Evolutionary conservation across 2,329 filamentous ascomycete species (phyloP).

Genomic region (Metarhizium anisopliae): DNA sequence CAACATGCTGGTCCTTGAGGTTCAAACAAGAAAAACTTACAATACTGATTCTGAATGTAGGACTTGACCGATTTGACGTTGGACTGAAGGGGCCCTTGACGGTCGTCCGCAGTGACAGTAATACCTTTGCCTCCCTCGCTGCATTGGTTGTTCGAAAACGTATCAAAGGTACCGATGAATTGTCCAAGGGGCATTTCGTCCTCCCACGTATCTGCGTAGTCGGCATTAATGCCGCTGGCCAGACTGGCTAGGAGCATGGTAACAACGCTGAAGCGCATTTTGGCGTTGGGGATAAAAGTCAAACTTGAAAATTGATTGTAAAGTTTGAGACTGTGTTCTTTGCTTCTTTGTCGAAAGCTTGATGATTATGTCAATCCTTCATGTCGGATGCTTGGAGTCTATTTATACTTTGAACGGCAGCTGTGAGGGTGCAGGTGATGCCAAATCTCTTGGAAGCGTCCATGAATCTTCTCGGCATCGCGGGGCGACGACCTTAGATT

Average conservation of each 20-base stretch:
- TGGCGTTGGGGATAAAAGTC: neutral
- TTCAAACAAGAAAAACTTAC: too few species aligned
- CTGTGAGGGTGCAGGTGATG: too few species aligned
- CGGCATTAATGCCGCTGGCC: neutral
- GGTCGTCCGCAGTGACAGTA: neutral
- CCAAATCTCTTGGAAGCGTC: too few species aligned
- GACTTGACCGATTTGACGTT: neutral
- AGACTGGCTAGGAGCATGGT: neutral
- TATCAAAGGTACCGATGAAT: neutral
- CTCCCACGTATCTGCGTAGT: neutral
- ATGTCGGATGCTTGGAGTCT: too few species aligned
- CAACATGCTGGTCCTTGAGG: too few species aligned
- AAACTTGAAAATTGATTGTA: too few species aligned
- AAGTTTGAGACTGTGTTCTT: too few species aligned
- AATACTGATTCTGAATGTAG: neutral
- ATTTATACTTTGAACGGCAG: too few species aligned
- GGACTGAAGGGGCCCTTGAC: accelerated
- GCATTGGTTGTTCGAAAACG: neutral
- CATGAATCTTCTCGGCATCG: too few species aligned
- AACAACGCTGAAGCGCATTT: neutral
- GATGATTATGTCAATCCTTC: too few species aligned
- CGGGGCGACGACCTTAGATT: too few species aligned
- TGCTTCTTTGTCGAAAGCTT: too few species aligned
- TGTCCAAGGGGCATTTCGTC: neutral
- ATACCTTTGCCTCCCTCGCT: neutral